These are phyloP conservation scores for Euphorbia tirucalli DNA, from an alignment of 345 rosid species.

Conservation along the genomic window DNA sequence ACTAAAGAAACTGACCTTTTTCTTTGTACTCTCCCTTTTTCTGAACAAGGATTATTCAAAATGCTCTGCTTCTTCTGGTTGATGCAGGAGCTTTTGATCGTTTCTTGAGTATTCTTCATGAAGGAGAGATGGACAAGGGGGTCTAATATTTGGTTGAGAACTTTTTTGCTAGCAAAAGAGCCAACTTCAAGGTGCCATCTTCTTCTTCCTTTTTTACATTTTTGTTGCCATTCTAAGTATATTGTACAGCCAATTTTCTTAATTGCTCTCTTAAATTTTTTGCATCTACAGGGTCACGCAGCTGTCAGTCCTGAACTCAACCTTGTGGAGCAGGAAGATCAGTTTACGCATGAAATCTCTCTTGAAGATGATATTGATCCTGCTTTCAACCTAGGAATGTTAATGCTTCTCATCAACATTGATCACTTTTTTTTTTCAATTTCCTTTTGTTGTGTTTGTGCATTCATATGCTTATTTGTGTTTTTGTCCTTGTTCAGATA, in stretches of 20 bases:
- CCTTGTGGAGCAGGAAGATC: conserved; percentile 82
- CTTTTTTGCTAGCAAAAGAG: conserved; percentile 66
- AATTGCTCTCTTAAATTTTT: conserved; percentile 8
- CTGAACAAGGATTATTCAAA: too few species aligned
- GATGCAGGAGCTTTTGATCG: conserved; percentile 73
- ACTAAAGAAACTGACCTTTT: too few species aligned
- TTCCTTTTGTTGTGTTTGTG: background rate
- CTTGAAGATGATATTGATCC: conserved; percentile 61
- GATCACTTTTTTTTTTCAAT: background rate
- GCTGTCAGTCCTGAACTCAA: conserved; percentile 87
- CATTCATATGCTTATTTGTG: conserved; percentile 13
- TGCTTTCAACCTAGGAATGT: conserved; percentile 65
- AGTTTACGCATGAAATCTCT: conserved; percentile 79
- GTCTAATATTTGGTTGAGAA: conserved; percentile 83
- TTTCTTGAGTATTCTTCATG: conserved; percentile 80
- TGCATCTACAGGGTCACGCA: conserved; percentile 64
- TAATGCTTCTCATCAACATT: conserved; percentile 1
- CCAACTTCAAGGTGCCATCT: conserved; percentile 64
- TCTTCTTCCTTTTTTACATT: background rate
- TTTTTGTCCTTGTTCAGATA: conserved; percentile 37
- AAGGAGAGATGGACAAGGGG: conserved; percentile 85
- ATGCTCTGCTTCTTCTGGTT: too few species aligned
- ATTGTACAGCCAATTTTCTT: background rate
- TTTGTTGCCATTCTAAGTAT: background rate
- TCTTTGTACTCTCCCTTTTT: too few species aligned